phyloP scores from a whole-genome alignment of 257 asterid species.

The Henckelia pumila region DNA sequence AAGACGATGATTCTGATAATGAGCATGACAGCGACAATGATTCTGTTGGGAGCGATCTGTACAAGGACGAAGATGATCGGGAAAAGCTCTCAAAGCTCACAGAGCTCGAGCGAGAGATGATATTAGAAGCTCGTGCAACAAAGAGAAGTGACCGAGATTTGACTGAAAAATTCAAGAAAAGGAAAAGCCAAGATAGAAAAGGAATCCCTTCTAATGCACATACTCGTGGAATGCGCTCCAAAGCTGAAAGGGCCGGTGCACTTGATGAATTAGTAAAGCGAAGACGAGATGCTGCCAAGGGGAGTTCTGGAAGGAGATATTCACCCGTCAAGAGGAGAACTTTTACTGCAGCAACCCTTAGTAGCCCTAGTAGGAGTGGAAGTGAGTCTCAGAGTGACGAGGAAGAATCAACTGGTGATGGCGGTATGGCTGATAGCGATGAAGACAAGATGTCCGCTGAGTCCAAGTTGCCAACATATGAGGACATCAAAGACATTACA shows the following conservation, averaged over 20 bases:
- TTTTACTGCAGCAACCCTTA: constrained; percentile 53
- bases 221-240: constrained; percentile 76
- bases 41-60: constrained; percentile 94
- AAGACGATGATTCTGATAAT: constrained; percentile 38
- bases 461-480: constrained; percentile 71
- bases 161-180: constrained; percentile 61
- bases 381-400: constrained; percentile 77
- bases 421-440: constrained; percentile 85
- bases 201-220: constrained; percentile 70
- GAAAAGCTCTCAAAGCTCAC: constrained; percentile 81
- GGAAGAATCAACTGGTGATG: constrained; percentile 80
- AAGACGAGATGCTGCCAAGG: constrained; percentile 68
- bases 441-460: constrained; percentile 69
- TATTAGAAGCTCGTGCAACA: constrained; percentile 78
- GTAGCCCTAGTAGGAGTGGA: constrained; percentile 73
- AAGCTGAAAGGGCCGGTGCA: constrained; percentile 87
- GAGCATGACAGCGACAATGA: constrained; percentile 85
- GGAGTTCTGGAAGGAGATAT: constrained; percentile 62
- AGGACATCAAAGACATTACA: constrained; percentile 82
- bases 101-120: constrained; percentile 88
- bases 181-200: constrained; percentile 52
- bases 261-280: constrained; percentile 77
- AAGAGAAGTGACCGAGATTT: constrained; percentile 79
- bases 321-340: constrained; percentile 87
- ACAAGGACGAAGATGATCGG: constrained; percentile 84